phyloP scores from a whole-genome alignment of 2,329 filamentous ascomycete species.

The Chaetomiaceae sp. region DNA sequence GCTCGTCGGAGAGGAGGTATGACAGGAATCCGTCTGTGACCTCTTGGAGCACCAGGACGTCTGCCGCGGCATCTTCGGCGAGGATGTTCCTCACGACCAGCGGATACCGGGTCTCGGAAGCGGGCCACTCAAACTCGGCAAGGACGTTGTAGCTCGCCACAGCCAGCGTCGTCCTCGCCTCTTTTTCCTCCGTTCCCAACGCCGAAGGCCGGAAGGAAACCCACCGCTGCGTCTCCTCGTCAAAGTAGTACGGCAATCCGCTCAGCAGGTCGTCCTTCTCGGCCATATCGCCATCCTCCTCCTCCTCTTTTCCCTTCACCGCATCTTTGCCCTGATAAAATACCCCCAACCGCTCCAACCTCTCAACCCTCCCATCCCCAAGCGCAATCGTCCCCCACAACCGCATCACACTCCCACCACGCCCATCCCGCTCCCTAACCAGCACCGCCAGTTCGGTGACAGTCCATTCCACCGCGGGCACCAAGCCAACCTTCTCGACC shows the following conservation, averaged over 20 bases:
- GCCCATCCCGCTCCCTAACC: constrained; percentile 40
- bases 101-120: constrained; percentile 39
- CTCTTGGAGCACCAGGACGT: constrained; percentile 56
- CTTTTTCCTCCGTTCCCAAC: not conserved
- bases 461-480: constrained; percentile 48
- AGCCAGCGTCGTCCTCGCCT: constrained; percentile 23
- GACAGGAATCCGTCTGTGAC: constrained; percentile 61
- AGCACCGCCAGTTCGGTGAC: constrained; percentile 49
- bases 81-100: constrained; percentile 43
- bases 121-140: constrained; percentile 47
- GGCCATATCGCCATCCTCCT: not conserved
- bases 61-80: constrained; percentile 38
- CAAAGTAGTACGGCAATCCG: constrained; percentile 18
- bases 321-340: constrained; percentile 23
- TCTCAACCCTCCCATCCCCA: constrained; percentile 21
- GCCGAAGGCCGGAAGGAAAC: constrained; percentile 7
- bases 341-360: constrained; percentile 22
- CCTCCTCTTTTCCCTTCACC: not conserved
- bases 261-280: constrained; percentile 18
- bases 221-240: constrained; percentile 24
- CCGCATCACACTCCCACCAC: constrained; percentile 43
- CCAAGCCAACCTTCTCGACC: constrained; percentile 46
- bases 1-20: constrained; percentile 45
- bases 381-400: constrained; percentile 50
- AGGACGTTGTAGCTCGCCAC: constrained; percentile 52